Conservation (phyloP, 2,329 filamentous ascomycete genomes). For the Colletotrichum sp. region DNA sequence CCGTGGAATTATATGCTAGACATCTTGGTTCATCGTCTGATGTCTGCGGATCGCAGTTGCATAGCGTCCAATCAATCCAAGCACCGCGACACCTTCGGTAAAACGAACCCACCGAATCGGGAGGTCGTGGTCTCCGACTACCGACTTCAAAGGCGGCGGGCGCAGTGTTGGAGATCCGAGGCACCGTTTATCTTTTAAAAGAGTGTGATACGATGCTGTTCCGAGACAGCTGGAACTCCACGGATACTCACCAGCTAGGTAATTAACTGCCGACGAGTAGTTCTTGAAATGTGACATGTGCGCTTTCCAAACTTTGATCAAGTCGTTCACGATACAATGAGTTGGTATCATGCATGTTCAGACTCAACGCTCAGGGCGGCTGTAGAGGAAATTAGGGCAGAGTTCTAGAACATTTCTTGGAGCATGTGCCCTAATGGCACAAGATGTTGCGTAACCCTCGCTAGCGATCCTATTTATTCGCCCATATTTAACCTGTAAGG, state of each 20-base stretch:
- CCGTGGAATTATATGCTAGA: background rate
- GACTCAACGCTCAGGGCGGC: background rate
- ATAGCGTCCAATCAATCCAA: background rate
- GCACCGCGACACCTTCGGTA: background rate
- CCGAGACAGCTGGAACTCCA: background rate
- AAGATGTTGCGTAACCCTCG: background rate
- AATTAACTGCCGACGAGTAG: background rate
- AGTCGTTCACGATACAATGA: background rate
- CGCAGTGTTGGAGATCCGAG: background rate
- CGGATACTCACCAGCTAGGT: background rate
- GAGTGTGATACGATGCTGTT: background rate
- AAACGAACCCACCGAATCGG: background rate
- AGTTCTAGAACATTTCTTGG: background rate
- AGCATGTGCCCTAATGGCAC: background rate
- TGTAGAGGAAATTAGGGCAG: background rate
- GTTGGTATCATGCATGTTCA: background rate
- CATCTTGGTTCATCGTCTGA: background rate
- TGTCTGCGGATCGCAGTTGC: background rate
- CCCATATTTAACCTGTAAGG: background rate
- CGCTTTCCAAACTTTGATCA: background rate
- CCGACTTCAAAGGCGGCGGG: background rate
- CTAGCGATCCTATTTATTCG: background rate
- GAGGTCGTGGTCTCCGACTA: background rate
- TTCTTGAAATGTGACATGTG: background rate
- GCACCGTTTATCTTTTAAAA: accelerated